phyloP scores from a whole-genome alignment of 2,329 filamentous ascomycete genomes.

The Davidsoniella neocaledoniae region DNA sequence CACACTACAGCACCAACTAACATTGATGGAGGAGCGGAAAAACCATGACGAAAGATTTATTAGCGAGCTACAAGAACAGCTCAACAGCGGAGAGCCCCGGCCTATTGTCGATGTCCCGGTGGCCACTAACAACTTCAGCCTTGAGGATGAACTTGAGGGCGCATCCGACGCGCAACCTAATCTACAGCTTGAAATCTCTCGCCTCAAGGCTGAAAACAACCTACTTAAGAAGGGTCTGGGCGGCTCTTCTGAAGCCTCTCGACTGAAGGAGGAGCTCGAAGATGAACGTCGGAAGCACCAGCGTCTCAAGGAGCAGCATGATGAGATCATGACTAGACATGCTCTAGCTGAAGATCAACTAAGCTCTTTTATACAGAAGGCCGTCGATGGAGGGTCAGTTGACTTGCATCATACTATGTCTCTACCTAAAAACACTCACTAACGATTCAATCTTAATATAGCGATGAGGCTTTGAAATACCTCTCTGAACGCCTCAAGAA shows the following conservation, averaged over 20 bases:
- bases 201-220: slow-evolving; percentile 45
- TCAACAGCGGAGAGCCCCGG: slow-evolving; percentile 22
- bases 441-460: background rate
- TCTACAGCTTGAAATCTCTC: slow-evolving; percentile 35
- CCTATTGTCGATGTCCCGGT: slow-evolving; percentile 5
- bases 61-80: slow-evolving; percentile 42
- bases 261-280: slow-evolving; percentile 39
- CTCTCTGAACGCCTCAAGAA: slow-evolving; percentile 24
- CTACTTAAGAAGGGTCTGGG: slow-evolving; percentile 38
- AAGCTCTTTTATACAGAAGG: slow-evolving; percentile 33
- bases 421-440: background rate
- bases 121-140: slow-evolving; percentile 23
- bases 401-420: background rate
- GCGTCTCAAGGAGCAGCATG: slow-evolving; percentile 35
- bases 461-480: slow-evolving; percentile 19
- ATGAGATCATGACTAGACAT: slow-evolving; percentile 41
- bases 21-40: slow-evolving; percentile 29
- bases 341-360: slow-evolving; percentile 41
- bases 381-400: slow-evolving; percentile 30
- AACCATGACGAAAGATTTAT: slow-evolving; percentile 36
- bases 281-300: slow-evolving; percentile 33
- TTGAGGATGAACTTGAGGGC: slow-evolving; percentile 39
- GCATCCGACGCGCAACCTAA: slow-evolving; percentile 20
- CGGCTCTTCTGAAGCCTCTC: slow-evolving; percentile 35
- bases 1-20: slow-evolving; percentile 30